Conservation (phyloP, 257 asterid species). For the Solanum paucissectum region DNA sequence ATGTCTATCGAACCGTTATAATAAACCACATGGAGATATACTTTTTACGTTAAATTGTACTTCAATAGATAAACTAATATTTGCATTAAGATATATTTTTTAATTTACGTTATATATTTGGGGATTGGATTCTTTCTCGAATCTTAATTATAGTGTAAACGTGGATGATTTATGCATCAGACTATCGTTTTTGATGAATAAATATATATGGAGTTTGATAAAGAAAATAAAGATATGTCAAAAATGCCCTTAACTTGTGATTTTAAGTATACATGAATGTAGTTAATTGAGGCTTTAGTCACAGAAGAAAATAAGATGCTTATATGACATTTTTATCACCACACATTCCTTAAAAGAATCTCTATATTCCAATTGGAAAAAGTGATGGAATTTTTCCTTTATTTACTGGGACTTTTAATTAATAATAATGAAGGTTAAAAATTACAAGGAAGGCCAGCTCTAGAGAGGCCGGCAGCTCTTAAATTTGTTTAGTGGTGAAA, state of each 20-base stretch:
- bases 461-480: not conserved
- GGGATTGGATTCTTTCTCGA: accelerated
- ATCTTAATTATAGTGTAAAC: not conserved
- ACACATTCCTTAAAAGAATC: not conserved
- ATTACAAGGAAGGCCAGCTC: not conserved
- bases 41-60: not conserved
- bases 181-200: not conserved
- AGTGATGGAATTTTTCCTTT: not conserved
- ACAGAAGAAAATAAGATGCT: not conserved
- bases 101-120: not conserved
- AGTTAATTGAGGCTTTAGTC: not conserved
- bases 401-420: not conserved
- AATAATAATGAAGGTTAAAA: not conserved
- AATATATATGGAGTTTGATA: not conserved
- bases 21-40: not conserved
- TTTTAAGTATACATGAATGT: not conserved
- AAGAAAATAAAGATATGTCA: not conserved
- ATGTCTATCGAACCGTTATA: not conserved
- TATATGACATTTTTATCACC: not conserved
- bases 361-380: not conserved
- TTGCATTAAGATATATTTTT: not conserved
- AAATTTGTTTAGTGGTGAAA: not conserved
- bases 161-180: not conserved
- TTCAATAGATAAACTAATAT: not conserved
- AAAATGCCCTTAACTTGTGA: not conserved